Evolutionary conservation across 148 eudicot genomes (phyloP).

Genomic region (Vaccinium vitisidaea): DNA sequence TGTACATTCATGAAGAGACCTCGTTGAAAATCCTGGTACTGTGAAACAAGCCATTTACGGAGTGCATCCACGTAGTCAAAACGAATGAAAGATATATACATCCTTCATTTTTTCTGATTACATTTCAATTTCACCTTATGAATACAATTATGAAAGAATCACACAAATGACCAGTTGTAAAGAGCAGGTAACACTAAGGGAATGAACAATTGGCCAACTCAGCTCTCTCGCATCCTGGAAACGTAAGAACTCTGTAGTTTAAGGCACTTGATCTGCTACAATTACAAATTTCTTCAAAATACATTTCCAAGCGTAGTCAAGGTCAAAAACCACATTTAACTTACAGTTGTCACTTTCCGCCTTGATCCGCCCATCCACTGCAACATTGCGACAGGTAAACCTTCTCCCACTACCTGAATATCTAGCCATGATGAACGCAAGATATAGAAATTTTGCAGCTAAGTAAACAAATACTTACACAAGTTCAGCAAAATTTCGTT

Average conservation of each 20-base stretch:
- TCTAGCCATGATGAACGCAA: neutral
- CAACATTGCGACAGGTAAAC: slow-evolving; percentile 41
- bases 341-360: slow-evolving; percentile 78
- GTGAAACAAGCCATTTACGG: neutral
- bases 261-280: neutral
- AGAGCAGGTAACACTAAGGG: neutral
- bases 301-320: neutral
- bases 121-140: slow-evolving; percentile 3
- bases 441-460: neutral
- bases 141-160: neutral
- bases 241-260: neutral
- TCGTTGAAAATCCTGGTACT: too few relatives aligned
- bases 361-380: slow-evolving; percentile 99
- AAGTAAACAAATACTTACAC: neutral
- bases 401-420: neutral
- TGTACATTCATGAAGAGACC: too few relatives aligned
- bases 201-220: neutral
- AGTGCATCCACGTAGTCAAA: neutral
- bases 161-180: slow-evolving; percentile 5
- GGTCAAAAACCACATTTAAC: slow-evolving; percentile 20
- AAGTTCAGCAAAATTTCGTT: neutral
- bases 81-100: neutral
- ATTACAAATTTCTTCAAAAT: neutral
- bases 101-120: neutral
- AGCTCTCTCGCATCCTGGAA: neutral